Conservation (phyloP, 805 yeast genomes). For the Scheffersomyces amazonensis region DNA sequence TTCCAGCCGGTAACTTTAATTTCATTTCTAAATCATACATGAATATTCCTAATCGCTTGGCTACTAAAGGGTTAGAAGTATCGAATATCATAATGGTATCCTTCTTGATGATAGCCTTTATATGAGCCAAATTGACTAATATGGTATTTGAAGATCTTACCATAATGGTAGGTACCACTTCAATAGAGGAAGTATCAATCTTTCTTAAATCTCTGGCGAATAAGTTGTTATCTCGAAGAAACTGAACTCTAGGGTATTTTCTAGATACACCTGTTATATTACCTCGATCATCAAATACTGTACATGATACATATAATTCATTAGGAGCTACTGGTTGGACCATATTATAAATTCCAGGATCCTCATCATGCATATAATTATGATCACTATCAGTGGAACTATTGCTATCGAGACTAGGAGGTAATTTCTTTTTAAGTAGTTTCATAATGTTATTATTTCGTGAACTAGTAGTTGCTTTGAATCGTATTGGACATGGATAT, state of each 20-base stretch:
- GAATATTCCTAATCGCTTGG: constrained; percentile 68
- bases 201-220: constrained; percentile 87
- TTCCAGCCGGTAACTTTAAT: constrained; percentile 39
- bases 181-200: constrained; percentile 69
- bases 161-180: constrained; percentile 86
- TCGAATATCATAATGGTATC: constrained; percentile 85
- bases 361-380: neutral
- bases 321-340: constrained; percentile 46
- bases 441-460: neutral
- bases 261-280: constrained; percentile 66
- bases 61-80: constrained; percentile 63
- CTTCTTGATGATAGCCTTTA: constrained; percentile 82
- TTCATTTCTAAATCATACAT: constrained; percentile 83
- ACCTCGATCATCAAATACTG: constrained; percentile 73
- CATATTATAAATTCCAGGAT: neutral
- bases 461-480: neutral
- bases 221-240: constrained; percentile 66
- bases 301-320: constrained; percentile 65
- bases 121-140: constrained; percentile 77
- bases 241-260: constrained; percentile 69
- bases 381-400: neutral
- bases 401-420: neutral
- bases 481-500: no score
- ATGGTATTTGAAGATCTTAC: constrained; percentile 74
- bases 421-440: neutral